Evolutionary conservation across 2,329 filamentous ascomycete genomes (phyloP).

Genomic region (Fusarium sulawesiense): DNA sequence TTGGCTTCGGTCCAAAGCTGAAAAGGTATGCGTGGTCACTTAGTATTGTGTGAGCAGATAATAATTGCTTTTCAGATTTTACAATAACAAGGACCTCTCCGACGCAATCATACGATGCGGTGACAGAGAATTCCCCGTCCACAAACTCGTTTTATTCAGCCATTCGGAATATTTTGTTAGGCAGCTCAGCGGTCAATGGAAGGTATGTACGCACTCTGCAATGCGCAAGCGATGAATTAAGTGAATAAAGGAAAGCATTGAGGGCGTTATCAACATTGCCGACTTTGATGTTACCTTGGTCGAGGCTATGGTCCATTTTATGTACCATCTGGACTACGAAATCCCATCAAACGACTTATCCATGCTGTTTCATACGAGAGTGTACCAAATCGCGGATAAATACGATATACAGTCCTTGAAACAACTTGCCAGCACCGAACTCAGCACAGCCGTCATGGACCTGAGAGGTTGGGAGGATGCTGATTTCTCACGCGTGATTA

Average conservation of each 20-base stretch:
- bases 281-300: background rate
- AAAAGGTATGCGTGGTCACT: too few species aligned
- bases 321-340: background rate
- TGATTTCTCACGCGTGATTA: too few species aligned
- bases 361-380: too few species aligned
- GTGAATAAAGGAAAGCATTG: background rate
- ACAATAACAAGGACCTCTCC: background rate
- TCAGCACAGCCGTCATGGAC: too few species aligned
- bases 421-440: too few species aligned
- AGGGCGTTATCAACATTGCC: accelerated
- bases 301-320: background rate
- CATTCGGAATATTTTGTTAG: constrained; percentile 4
- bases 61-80: too few species aligned
- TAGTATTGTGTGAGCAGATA: too few species aligned
- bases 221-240: background rate
- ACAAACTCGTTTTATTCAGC: background rate
- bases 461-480: too few species aligned
- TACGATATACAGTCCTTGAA: background rate
- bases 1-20: background rate
- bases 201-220: accelerated
- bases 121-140: background rate
- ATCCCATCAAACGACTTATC: too few species aligned
- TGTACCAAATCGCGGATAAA: background rate
- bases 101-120: background rate
- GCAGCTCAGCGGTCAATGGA: background rate